These are phyloP conservation scores for Zymoseptoria tritici DNA, from an alignment of 2,329 filamentous ascomycete species.

Conservation along the genomic window DNA sequence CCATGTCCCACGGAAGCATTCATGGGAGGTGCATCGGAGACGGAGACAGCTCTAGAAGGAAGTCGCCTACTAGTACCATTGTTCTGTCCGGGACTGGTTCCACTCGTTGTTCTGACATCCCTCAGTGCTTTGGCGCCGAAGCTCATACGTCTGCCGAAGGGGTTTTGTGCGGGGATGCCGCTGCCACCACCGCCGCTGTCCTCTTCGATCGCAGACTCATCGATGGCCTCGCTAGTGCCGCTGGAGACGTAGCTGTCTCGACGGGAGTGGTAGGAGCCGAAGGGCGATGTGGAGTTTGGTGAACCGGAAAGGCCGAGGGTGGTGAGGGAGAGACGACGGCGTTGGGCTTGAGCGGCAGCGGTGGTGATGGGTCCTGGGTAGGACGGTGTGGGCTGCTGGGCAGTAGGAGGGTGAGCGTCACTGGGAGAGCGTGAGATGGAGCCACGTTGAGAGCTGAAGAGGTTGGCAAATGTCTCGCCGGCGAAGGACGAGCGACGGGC, in stretches of 20 bases:
- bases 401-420: constrained; percentile 8
- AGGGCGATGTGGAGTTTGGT: constrained; percentile 36
- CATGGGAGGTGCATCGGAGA: not conserved
- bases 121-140: constrained; percentile 76
- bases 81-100: constrained; percentile 22
- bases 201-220: constrained; percentile 44
- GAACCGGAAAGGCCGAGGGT: constrained; percentile 42
- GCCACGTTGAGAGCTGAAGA: constrained; percentile 35
- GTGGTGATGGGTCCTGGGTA: constrained; percentile 41
- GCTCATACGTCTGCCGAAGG: constrained; percentile 78
- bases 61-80: constrained; percentile 28
- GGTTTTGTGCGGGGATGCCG: constrained; percentile 35
- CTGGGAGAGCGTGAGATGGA: constrained; percentile 23
- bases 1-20: constrained; percentile 21
- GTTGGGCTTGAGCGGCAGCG: constrained; percentile 43
- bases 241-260: constrained; percentile 38
- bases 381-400: constrained; percentile 19
- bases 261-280: constrained; percentile 36
- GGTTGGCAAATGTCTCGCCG: constrained; percentile 42
- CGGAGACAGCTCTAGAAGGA: constrained; percentile 12
- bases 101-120: constrained; percentile 51
- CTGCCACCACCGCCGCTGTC: constrained; percentile 47
- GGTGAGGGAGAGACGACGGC: constrained; percentile 43
- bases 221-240: constrained; percentile 34
- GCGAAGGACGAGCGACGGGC: constrained; percentile 42